Percentiles rank a stretch among this genome's conserved stretches.
Evolutionary conservation across 1,139 yeast species (phyloP).

Genomic region (Debaryomycetaceae sp.): DNA sequence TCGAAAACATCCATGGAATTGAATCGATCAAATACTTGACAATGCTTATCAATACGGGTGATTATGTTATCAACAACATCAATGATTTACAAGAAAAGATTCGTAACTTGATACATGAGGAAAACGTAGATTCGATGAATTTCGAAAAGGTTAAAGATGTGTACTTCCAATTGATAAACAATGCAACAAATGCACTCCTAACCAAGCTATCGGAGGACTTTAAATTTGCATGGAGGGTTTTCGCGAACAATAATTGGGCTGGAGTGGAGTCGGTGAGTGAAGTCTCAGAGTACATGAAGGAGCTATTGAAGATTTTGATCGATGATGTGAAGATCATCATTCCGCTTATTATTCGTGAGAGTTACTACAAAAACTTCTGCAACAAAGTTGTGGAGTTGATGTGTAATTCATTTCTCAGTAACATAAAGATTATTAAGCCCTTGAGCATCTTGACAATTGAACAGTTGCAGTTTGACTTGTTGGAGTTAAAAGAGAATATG

Average conservation of each 20-base stretch:
- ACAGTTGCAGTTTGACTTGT: slow-evolving; percentile 73
- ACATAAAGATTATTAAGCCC: slow-evolving; percentile 60
- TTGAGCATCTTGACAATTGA: slow-evolving; percentile 71
- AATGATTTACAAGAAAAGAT: slow-evolving; percentile 72
- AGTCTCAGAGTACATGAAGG: slow-evolving; percentile 65
- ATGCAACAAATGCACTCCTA: slow-evolving; percentile 55
- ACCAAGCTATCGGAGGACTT: slow-evolving; percentile 59
- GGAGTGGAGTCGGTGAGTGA: slow-evolving; percentile 60
- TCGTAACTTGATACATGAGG: slow-evolving; percentile 40
- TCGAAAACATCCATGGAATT: slow-evolving; percentile 18
- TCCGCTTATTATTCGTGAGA: slow-evolving; percentile 62
- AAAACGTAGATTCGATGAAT: slow-evolving; percentile 19
- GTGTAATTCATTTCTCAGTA: slow-evolving; percentile 53
- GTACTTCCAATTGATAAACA: slow-evolving; percentile 57
- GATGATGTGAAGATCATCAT: slow-evolving; percentile 50
- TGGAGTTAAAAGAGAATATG: slow-evolving; percentile 57
- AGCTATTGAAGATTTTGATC: slow-evolving; percentile 46
- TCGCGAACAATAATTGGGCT: slow-evolving; percentile 77
- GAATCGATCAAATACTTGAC: slow-evolving; percentile 70
- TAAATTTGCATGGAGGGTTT: slow-evolving; percentile 79
- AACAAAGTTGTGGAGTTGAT: slow-evolving; percentile 73
- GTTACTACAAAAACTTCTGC: slow-evolving; percentile 68
- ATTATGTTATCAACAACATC: slow-evolving; percentile 77
- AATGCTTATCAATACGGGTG: slow-evolving; percentile 80
- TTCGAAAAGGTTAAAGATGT: slow-evolving; percentile 57